Base-by-base conservation (phyloP, 345 rosid genomes). In the Rhizophora mangle region DNA sequence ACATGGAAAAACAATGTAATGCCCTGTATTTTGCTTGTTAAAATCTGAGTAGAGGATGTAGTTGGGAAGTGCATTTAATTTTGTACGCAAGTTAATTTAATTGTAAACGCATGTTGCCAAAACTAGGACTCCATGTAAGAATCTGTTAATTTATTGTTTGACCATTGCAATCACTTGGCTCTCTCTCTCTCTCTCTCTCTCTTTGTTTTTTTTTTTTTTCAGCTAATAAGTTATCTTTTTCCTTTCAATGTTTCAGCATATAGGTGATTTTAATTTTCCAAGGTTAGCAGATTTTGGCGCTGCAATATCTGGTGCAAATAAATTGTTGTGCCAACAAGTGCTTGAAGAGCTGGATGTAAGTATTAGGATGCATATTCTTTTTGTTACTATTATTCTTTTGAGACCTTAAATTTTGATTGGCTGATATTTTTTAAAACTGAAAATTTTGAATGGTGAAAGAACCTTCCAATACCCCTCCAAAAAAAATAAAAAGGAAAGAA, bases 301-400 rank as follows among this genome's bases (percentile, higher is more conserved):
- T 61, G 98, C 98, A 18, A 92, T 96, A 85, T 90, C 96, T 53
- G 98, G 98, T 29, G 98, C 90, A 63, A 90, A 85, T 83, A 96
- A 84, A 82, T 79, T 83, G 75, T 96, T 88, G 66, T 81, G 90
- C 77, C 97, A 92, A 83, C 80, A 83, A 79, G 99, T 92, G 51
- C 97, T 96, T 77, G 99, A 92, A 79, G 99, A 96, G 88, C 83
- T 96, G 52, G 99, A 96, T 85, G 99, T 96, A 84, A 84, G 98
- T 78, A 61, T 52, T 31, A 64, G 56, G 30, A 36, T 31, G n/a
- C 68, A 49, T 60, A 29, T 63, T 21, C 52, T 39, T 72, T 69
- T 15, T 43, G 49, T 43, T 43, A 43, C 19, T 43, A 43, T 2
- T 43, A 43, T 11, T 43, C 49, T 43, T 43, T 43, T 43, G 49